Percentiles rank a stretch among this genome's conserved stretches.
Evolutionary conservation across 2,329 filamentous ascomycete species (phyloP).

Genomic region (Claviceps arundinis): DNA sequence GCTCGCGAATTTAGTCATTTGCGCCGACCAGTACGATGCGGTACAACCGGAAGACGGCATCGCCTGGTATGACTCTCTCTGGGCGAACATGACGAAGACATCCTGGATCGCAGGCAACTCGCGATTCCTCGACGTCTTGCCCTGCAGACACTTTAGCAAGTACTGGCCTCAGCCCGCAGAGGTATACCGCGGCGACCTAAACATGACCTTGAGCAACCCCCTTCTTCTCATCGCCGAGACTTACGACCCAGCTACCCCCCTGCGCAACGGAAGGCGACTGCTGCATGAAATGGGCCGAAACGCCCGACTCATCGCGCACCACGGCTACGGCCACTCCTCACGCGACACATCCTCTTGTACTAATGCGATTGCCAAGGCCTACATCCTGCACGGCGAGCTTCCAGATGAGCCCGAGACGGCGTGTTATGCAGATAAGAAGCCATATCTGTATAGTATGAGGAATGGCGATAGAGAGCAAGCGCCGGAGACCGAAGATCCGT

Average conservation of each 20-base stretch:
- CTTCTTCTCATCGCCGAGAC: conserved; percentile 34
- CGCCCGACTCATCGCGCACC: conserved; percentile 33
- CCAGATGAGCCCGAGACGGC: conserved; percentile 28
- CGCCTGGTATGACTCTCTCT: conserved; percentile 32
- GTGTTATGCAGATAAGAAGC: conserved; percentile 35
- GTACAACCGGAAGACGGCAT: conserved; percentile 23
- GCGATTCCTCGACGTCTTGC: conserved; percentile 30
- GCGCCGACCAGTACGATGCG: conserved; percentile 32
- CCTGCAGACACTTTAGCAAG: conserved; percentile 30
- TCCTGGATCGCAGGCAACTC: conserved; percentile 35
- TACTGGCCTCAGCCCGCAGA: conserved; percentile 34
- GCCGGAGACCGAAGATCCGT: conserved; percentile 1
- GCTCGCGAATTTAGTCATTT: conserved; percentile 28
- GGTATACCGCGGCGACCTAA: conserved; percentile 32
- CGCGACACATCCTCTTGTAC: conserved; percentile 33
- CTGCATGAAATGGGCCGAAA: conserved; percentile 32
- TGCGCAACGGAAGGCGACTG: conserved; percentile 32
- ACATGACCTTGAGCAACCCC: conserved; percentile 28
- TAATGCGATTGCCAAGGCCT: conserved; percentile 25
- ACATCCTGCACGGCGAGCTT: conserved; percentile 27
- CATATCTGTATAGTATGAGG: conserved; percentile 27
- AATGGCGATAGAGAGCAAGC: neutral
- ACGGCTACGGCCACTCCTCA: conserved; percentile 36
- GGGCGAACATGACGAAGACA: conserved; percentile 31
- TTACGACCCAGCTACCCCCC: conserved; percentile 36